Percentiles rank a stretch among this genome's conserved stretches.
Evolutionary conservation across 2,329 filamentous ascomycete genomes (phyloP).

Genomic region (Fusarium subtropicale): DNA sequence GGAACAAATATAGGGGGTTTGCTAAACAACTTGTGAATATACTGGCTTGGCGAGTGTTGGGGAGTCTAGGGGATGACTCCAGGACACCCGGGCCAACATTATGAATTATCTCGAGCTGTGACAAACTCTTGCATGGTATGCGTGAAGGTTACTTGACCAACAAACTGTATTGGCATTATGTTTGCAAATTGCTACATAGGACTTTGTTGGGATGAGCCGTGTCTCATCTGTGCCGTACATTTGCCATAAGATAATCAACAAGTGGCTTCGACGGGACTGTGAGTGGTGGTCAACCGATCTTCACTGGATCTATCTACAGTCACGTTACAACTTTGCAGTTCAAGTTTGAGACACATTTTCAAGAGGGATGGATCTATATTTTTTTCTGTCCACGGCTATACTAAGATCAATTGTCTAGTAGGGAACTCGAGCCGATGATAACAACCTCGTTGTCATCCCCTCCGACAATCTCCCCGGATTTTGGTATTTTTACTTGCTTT

Average conservation of each 20-base stretch:
- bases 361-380: constrained; percentile 45
- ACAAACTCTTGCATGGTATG: not conserved
- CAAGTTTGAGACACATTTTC: not conserved
- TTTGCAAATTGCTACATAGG: not conserved
- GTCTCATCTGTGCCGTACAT: not conserved
- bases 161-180: not conserved
- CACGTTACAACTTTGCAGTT: not conserved
- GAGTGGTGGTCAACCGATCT: not conserved
- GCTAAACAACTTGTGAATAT: not conserved
- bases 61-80: constrained; percentile 1
- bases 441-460: constrained; percentile 42
- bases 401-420: constrained; percentile 41
- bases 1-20: not conserved
- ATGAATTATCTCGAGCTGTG: constrained; percentile 5
- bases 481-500: constrained; percentile 44
- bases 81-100: constrained; percentile 2
- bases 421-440: constrained; percentile 38
- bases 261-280: too few species aligned
- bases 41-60: not conserved
- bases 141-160: not conserved
- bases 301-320: not conserved
- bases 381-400: constrained; percentile 44
- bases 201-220: not conserved
- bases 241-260: not conserved
- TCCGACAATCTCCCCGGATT: constrained; percentile 42